Percentiles rank a stretch among this genome's conserved stretches.
Conservation (phyloP, 352 stramenopile species). For the Globisporangium irregulare region DNA sequence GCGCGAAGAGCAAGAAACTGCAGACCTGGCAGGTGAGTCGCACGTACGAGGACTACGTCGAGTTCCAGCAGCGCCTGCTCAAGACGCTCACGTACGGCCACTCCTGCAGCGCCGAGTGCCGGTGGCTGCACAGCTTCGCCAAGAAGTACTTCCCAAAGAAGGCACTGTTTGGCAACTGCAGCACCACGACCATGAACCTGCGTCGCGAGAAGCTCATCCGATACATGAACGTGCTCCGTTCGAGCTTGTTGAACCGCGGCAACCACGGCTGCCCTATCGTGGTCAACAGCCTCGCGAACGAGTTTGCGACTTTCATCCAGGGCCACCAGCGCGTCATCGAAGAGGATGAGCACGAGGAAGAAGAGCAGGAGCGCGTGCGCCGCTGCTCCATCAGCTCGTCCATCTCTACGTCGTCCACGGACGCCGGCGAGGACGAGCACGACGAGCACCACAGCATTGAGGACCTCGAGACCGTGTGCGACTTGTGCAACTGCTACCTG, state of each 20-base stretch:
- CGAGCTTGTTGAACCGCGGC: constrained; percentile 29
- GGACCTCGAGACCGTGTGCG: constrained; percentile 1
- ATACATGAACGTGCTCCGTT: constrained; percentile 31
- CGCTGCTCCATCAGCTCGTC: constrained; percentile 10
- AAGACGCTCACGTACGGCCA: constrained; percentile 51
- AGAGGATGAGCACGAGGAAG: not conserved
- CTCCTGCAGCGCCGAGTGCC: constrained; percentile 56
- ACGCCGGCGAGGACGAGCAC: not conserved
- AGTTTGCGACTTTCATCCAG: constrained; percentile 21
- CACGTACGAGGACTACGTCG: constrained; percentile 41
- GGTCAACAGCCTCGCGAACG: constrained; percentile 27
- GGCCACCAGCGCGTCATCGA: constrained; percentile 3
- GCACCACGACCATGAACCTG: constrained; percentile 8
- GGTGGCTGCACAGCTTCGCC: constrained; percentile 61
- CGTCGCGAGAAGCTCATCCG: constrained; percentile 25
- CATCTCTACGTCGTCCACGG: constrained; percentile 5
- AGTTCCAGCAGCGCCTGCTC: constrained; percentile 46
- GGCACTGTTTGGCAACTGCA: constrained; percentile 23
- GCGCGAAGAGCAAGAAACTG: not conserved
- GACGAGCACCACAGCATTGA: not conserved
- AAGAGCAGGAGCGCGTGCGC: constrained; percentile 1
- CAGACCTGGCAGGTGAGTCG: not conserved
- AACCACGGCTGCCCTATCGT: constrained; percentile 40
- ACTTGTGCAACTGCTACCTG: constrained; percentile 4
- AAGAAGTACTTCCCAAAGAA: constrained; percentile 60